A percentile compares a stretch with the other conserved stretches of the same genome.
Evolutionary conservation across 129 eudicot species (phyloP).

Genomic region (Smallanthus sonchifolius): DNA sequence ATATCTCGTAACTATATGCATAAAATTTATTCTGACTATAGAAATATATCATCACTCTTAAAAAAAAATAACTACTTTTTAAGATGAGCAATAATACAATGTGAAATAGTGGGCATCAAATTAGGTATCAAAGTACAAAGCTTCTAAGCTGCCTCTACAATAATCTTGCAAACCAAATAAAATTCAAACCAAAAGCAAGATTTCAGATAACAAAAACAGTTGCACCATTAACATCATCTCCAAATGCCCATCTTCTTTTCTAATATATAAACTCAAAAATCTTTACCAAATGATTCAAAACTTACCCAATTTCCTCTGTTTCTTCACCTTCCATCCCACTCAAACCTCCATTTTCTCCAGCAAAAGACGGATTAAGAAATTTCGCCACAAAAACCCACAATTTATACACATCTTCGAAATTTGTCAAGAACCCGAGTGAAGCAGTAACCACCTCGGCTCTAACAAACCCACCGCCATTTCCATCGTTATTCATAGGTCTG

Average conservation of each 20-base stretch:
- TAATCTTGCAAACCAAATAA: constrained; percentile 20
- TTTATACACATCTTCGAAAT: constrained; percentile 41
- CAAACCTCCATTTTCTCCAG: constrained; percentile 23
- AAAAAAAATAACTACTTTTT: too few relatives aligned
- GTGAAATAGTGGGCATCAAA: constrained; percentile 18
- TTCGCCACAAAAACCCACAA: constrained; percentile 43
- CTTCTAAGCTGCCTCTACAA: constrained; percentile 21
- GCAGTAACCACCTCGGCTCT: constrained; percentile 42
- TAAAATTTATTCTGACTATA: too few relatives aligned
- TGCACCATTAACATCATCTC: constrained; percentile 24
- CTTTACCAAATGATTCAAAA: constrained; percentile 14
- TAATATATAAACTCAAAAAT: constrained; percentile 19
- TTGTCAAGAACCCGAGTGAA: constrained; percentile 41
- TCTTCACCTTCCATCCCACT: constrained; percentile 16
- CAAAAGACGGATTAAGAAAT: constrained; percentile 31
- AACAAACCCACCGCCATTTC: constrained; percentile 25
- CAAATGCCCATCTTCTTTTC: constrained; percentile 11
- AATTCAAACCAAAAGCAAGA: constrained; percentile 30
- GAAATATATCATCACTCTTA: too few relatives aligned
- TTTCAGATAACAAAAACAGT: constrained; percentile 22
- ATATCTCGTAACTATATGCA: too few relatives aligned
- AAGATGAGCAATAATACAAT: too few relatives aligned
- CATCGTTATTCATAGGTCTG: constrained; percentile 29
- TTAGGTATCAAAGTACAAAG: constrained; percentile 18
- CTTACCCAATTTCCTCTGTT: constrained; percentile 13